Percentiles rank a stretch among this genome's conserved stretches.
Evolutionary conservation across 2,329 filamentous ascomycete species (phyloP).

Genomic region (Cryphonectria nitschkei): DNA sequence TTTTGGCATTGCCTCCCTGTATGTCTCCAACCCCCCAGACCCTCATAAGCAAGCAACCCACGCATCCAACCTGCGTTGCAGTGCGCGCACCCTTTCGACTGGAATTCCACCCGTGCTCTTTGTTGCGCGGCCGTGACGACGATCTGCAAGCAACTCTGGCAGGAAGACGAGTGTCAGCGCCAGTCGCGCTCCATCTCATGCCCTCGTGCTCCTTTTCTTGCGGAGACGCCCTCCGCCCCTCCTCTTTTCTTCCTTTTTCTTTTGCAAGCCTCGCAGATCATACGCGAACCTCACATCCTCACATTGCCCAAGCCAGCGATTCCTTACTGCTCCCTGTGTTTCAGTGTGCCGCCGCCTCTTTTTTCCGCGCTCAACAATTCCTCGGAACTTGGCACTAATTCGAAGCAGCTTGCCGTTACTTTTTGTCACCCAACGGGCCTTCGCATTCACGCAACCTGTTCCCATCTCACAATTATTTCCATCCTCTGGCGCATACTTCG

Average conservation of each 20-base stretch:
- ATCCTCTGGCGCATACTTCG: constrained; percentile 1
- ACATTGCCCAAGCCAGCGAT: constrained; percentile 10
- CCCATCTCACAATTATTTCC: constrained; percentile 2
- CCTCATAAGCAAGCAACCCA: constrained; percentile 13
- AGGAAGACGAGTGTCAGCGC: neutral
- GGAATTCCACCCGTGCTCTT: neutral
- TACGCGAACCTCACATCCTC: constrained; percentile 10
- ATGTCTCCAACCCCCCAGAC: neutral
- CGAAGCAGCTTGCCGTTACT: constrained; percentile 23
- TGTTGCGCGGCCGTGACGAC: neutral
- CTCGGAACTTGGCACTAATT: constrained; percentile 23
- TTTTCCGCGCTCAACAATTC: neutral
- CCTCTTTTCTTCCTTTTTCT: neutral
- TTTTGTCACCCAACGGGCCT: constrained; percentile 12
- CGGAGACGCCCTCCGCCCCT: neutral
- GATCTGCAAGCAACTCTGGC: neutral
- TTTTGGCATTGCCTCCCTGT: constrained; percentile 10
- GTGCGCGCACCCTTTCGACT: neutral
- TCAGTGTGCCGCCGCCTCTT: constrained; percentile 3
- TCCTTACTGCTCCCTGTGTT: constrained; percentile 19
- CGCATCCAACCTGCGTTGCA: neutral
- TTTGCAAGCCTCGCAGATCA: constrained; percentile 19
- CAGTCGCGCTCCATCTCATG: neutral
- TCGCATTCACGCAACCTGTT: constrained; percentile 11
- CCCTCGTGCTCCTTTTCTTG: neutral